Percentiles rank a stretch among this genome's conserved stretches.
Evolutionary conservation across 345 rosid genomes (phyloP).

Genomic region (Kandelia obovata): DNA sequence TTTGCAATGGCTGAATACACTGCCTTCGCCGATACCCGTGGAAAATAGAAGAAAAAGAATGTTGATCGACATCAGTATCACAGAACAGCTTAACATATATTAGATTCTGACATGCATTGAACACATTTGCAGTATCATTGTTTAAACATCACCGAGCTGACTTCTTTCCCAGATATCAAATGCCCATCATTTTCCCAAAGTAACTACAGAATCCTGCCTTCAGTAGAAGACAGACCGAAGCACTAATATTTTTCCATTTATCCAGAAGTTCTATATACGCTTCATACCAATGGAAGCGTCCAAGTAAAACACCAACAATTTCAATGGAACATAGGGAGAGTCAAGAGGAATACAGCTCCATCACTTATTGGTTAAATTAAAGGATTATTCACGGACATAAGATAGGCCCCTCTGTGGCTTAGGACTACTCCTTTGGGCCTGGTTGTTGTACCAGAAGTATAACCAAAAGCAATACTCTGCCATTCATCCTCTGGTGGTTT

Average conservation of each 20-base stretch:
- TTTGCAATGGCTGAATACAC: conserved; percentile 71
- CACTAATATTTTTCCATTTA: too few species aligned
- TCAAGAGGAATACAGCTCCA: conserved; percentile 81
- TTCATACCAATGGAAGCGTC: conserved; percentile 22
- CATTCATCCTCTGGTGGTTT: conserved; percentile 55
- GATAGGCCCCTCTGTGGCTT: conserved; percentile 83
- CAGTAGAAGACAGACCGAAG: too few species aligned
- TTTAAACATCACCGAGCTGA: background rate
- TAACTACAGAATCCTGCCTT: too few species aligned
- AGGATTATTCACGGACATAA: conserved; percentile 62
- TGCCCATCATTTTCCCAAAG: too few species aligned
- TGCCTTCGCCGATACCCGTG: conserved; percentile 74
- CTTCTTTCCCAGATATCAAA: background rate
- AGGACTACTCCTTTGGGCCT: conserved; percentile 89
- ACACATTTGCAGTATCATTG: background rate
- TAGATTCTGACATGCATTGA: background rate
- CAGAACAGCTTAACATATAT: background rate
- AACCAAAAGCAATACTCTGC: conserved; percentile 91
- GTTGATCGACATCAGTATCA: background rate
- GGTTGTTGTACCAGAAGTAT: conserved; percentile 96
- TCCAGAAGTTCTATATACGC: too few species aligned
- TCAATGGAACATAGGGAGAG: conserved; percentile 90
- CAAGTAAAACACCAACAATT: conserved; percentile 91
- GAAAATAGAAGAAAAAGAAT: background rate
- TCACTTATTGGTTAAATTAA: conserved; percentile 79